Evolutionary conservation across 306 rosid species (phyloP), one percentile per base, ranked within the genome.

Genomic region (Cucurbita ficifolia): DNA sequence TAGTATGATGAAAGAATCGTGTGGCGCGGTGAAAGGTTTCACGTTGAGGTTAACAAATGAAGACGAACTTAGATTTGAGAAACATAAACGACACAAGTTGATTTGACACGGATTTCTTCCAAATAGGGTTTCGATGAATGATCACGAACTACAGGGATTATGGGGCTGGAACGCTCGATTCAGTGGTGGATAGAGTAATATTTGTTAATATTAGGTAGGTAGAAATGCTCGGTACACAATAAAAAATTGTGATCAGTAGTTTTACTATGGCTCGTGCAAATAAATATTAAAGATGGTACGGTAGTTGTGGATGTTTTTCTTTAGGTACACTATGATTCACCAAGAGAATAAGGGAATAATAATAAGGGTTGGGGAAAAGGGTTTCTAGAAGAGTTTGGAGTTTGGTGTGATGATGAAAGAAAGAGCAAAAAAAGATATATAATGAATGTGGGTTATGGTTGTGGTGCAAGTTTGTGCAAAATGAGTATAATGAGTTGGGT

Each of bases 351-450:
- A 29, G 73, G 55, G 55, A 58, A 29, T 58, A 57, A 19, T 12
- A 49, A 21, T 8, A 55, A 62, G 29, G 68, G 72, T 80, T 43
- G 71, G 75, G 79, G 76, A 59, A 76, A 82, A 45, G 62, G 18
- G 76, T 52, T 88, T 92, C 93, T 92, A 88, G 96, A 88, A 88
- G 92, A 69, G 86, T 76, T 76, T 84, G 96, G 77, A 79, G 89
- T 73, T 80, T 84, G 91, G 84, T 71, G 50, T 75, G 55, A 81
- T 82, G 82, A 87, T 84, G 81, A 48, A 73, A 76, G 58, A 74
- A 81, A 77, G 24, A 54, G 68, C 38, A 33, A 75, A 76, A 85
- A 71, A 51, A 29, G 33, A 29, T 29, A 74, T 46, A 77, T 75
- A 75, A 78, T 76, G 81, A 78, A 76, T 38, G 1, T 62, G 22